A percentile compares a stretch with the other conserved stretches of the same genome.
Conservation (phyloP, 768 basidiomycete genomes). For the Kwoniella bestiolae region DNA sequence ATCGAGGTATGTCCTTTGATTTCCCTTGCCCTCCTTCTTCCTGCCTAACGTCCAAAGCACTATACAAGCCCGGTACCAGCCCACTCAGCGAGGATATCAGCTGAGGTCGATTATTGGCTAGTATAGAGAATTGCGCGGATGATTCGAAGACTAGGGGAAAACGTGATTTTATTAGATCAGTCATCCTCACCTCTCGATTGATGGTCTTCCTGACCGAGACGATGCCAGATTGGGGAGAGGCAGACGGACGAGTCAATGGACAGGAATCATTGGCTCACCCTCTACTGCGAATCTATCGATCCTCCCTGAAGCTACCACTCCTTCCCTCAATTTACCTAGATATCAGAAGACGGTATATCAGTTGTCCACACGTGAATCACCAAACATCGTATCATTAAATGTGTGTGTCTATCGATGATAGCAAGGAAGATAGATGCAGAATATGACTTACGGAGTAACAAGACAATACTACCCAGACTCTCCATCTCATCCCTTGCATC, state of each 20-base stretch:
- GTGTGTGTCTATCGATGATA: too few species aligned
- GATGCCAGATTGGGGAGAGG: too few species aligned
- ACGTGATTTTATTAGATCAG: background rate
- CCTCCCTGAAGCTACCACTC: constrained; percentile 49
- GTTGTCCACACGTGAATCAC: too few species aligned
- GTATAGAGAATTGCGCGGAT: constrained; percentile 41
- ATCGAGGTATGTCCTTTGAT: background rate
- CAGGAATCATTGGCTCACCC: constrained; percentile 32
- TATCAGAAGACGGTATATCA: background rate
- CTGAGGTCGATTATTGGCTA: constrained; percentile 45
- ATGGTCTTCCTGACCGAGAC: too few species aligned
- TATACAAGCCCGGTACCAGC: constrained; percentile 48
- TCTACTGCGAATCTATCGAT: constrained; percentile 53
- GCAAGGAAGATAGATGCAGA: background rate
- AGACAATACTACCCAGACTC: constrained; percentile 50
- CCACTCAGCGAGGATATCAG: constrained; percentile 47
- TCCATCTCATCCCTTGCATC: constrained; percentile 43
- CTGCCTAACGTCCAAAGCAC: constrained; percentile 24
- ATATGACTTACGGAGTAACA: constrained; percentile 44
- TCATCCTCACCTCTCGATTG: background rate
- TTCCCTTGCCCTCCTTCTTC: background rate
- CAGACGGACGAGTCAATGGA: background rate
- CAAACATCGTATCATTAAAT: too few species aligned
- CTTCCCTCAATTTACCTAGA: constrained; percentile 55
- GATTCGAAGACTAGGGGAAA: constrained; percentile 48